Base-by-base conservation (phyloP, 2,329 filamentous ascomycete genomes). In the Penicillium thymicola region DNA sequence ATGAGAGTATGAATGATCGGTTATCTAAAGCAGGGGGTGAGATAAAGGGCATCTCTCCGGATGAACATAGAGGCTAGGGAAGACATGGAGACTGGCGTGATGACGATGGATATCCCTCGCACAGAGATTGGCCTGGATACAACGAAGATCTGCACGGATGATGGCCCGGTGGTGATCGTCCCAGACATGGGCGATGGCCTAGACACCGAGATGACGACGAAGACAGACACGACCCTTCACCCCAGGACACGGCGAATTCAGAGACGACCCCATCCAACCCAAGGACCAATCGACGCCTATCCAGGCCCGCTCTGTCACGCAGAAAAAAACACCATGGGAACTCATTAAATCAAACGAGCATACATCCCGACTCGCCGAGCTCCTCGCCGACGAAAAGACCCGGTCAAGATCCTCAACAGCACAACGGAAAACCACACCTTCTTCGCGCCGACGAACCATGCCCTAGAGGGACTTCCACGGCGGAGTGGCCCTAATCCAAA, bases 261-360 rank as follows among this genome's bases (percentile, higher is more conserved):
- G 34, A 49, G 13, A 40, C 23, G 45, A 27, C 23, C 32, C 8
- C 30, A 23, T 38, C 27, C 34, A 37, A 45, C 27, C 25, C n/a
- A n/a, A n/a, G n/a, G 25, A 41, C 55, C 47, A 47, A 54, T 40
- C 32, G 34, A 51, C 2, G 40, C 51, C 23, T 58, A 41, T 5
- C 52, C 52, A 11, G 52, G 52, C 76, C 56, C 72, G 79, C 61
- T 72, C 70, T 59, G 59, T 47, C 76, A 47, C 9, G 78, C 83
- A 6, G 88, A 91, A 69, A 76, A 82, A 69, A 95, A n/a, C 91
- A 21, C 83, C 96, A 43, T 96, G 92, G 74, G 79, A 96, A 73
- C 77, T 92, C 58, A 90, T 96, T 72, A 78, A 83, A n/a, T 77
- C 82, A 66, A 88, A 83, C 77, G 89, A 92, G 67, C 83, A 90